These are phyloP conservation scores for Grifola frondosa DNA, from an alignment of 1,284 basidiomycete genomes.

Conservation along the genomic window DNA sequence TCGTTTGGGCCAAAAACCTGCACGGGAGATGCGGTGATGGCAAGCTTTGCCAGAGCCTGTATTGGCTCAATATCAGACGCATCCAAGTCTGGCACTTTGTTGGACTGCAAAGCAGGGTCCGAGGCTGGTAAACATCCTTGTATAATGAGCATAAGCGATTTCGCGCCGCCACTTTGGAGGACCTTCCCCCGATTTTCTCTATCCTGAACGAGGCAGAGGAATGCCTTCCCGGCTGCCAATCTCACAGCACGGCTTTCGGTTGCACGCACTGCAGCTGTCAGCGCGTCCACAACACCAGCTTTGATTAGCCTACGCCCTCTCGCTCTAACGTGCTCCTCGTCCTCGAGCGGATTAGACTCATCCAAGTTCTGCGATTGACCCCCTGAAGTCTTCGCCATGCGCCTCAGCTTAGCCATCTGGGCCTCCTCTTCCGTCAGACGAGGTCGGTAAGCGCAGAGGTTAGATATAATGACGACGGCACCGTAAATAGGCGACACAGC, in stretches of 20 bases:
- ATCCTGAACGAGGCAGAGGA: conserved; percentile 76
- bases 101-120: conserved; percentile 20
- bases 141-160: conserved; percentile 68
- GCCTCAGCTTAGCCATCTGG: conserved; percentile 74
- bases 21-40: conserved; percentile 87
- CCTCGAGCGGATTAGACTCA: conserved; percentile 44
- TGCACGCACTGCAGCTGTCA: conserved; percentile 55
- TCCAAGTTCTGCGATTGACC: conserved; percentile 32
- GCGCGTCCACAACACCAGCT: conserved; percentile 62
- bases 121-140: conserved; percentile 32
- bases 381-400: conserved; percentile 58
- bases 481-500: conserved; percentile 71
- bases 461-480: conserved; percentile 69
- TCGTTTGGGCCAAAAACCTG: conserved; percentile 86
- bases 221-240: conserved; percentile 49
- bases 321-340: conserved; percentile 60
- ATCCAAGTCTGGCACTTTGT: conserved; percentile 36
- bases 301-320: conserved; percentile 58
- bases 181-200: conserved; percentile 76
- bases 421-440: conserved; percentile 75
- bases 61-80: conserved; percentile 63
- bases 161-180: conserved; percentile 82
- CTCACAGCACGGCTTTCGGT: conserved; percentile 59
- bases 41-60: conserved; percentile 90
- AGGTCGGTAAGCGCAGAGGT: conserved; percentile 71